Percentiles rank a stretch among this genome's conserved stretches.
Conservation (phyloP, 768 basidiomycete species). For the Boletus rubroflammeus region DNA sequence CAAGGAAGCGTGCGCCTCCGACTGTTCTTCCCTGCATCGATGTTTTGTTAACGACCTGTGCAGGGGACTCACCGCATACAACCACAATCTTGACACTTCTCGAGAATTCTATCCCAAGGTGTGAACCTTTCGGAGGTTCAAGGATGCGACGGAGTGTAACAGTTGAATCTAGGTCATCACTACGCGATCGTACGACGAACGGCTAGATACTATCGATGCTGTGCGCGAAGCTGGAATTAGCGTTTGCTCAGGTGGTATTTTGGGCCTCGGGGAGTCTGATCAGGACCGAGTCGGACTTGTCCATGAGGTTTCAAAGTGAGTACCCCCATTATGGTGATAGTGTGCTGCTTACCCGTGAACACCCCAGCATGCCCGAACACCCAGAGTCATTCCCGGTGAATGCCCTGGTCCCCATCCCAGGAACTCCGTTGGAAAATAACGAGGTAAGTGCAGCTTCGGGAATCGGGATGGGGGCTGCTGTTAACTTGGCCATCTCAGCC, state of each 20-base stretch:
- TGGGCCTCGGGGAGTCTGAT: slow-evolving; percentile 91
- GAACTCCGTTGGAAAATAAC: slow-evolving; percentile 90
- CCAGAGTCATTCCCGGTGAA: slow-evolving; percentile 99
- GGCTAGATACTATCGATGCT: slow-evolving; percentile 82
- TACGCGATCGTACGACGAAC: slow-evolving; percentile 90
- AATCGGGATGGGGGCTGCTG: not conserved
- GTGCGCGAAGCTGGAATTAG: slow-evolving; percentile 95
- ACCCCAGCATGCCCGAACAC: slow-evolving; percentile 80
- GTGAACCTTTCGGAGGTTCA: slow-evolving; percentile 11
- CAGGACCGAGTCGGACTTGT: slow-evolving; percentile 90
- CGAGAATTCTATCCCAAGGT: slow-evolving; percentile 95
- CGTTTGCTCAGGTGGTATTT: slow-evolving; percentile 94
- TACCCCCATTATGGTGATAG: slow-evolving; percentile 4
- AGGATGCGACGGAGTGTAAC: not conserved
- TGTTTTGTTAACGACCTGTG: not conserved
- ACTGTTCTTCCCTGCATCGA: not conserved
- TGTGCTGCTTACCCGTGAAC: slow-evolving; percentile 2
- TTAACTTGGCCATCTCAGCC: slow-evolving; percentile 44
- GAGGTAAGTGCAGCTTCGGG: slow-evolving; percentile 47
- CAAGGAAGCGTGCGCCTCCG: slow-evolving; percentile 77
- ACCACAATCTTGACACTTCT: slow-evolving; percentile 98
- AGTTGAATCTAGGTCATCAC: slow-evolving; percentile 74
- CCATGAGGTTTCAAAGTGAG: slow-evolving; percentile 87
- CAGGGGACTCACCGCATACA: slow-evolving; percentile 94
- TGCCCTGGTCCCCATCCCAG: slow-evolving; percentile 91